Conservation (phyloP, 805 yeast species). For the Grigorovia jiainica region DNA sequence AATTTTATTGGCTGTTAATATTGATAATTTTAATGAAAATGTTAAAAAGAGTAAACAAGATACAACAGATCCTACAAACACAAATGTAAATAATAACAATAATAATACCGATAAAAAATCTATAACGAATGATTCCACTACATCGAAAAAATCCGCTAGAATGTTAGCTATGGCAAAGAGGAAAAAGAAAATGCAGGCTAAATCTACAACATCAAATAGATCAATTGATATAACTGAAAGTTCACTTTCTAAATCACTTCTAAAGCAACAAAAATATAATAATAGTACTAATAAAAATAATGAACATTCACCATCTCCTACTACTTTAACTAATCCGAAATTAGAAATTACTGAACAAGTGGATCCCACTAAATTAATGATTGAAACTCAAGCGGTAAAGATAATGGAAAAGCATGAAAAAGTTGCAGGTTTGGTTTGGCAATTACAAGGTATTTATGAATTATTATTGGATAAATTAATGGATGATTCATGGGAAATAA, state of each 20-base stretch:
- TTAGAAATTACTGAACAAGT: constrained; percentile 68
- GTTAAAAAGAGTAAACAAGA: neutral
- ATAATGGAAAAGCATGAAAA: constrained; percentile 61
- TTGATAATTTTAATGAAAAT: constrained; percentile 13
- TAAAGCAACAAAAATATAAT: constrained; percentile 22
- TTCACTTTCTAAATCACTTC: constrained; percentile 42
- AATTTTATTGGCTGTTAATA: constrained; percentile 21
- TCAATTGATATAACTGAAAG: constrained; percentile 66
- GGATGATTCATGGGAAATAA: constrained; percentile 82
- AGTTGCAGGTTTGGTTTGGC: constrained; percentile 78
- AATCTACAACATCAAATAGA: constrained; percentile 35
- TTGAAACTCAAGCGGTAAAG: constrained; percentile 69
- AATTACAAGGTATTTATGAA: constrained; percentile 87
- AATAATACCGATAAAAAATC: constrained; percentile 9
- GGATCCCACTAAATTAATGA: constrained; percentile 72
- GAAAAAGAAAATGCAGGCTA: constrained; percentile 66
- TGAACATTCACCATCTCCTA: constrained; percentile 5
- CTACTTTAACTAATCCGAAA: constrained; percentile 30
- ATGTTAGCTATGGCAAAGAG: constrained; percentile 92
- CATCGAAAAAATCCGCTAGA: constrained; percentile 49
- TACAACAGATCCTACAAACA: neutral
- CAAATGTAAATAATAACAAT: neutral
- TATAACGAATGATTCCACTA: neutral
- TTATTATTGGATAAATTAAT: constrained; percentile 68
- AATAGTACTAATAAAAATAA: neutral